Evolutionary conservation across 345 rosid species (phyloP).

Genomic region (Corchorus capsularis): DNA sequence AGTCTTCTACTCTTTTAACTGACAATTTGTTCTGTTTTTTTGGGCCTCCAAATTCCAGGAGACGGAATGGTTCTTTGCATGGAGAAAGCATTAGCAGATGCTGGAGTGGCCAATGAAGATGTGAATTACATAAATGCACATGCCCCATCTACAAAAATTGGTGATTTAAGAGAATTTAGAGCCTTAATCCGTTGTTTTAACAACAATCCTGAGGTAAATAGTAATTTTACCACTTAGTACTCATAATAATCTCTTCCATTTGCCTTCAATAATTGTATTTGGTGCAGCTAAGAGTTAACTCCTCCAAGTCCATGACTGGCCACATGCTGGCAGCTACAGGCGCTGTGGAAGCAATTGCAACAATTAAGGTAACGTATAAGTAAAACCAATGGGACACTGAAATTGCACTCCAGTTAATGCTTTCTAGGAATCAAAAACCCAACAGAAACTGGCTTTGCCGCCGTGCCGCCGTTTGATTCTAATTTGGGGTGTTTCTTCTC

Average conservation of each 20-base stretch:
- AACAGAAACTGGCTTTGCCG: background rate
- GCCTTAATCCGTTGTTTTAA: slow-evolving; percentile 81
- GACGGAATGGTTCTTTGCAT: slow-evolving; percentile 74
- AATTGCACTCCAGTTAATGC: background rate
- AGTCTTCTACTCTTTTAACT: background rate
- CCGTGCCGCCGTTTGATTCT: background rate
- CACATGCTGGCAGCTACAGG: slow-evolving; percentile 93
- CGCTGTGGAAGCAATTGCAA: slow-evolving; percentile 81
- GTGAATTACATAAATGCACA: slow-evolving; percentile 91
- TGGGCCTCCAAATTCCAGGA: slow-evolving; percentile 38
- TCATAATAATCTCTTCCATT: background rate
- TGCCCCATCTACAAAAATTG: slow-evolving; percentile 89
- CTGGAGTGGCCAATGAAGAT: slow-evolving; percentile 72
- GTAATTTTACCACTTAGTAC: background rate
- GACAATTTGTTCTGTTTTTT: background rate
- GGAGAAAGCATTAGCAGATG: slow-evolving; percentile 72
- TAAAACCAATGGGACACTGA: slow-evolving; percentile 15
- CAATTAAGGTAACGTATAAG: slow-evolving; percentile 57
- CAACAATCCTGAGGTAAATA: slow-evolving; percentile 64
- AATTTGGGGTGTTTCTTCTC: background rate
- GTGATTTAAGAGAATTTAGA: slow-evolving; percentile 75
- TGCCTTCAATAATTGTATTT: background rate
- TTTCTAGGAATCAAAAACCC: background rate
- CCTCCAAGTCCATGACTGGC: slow-evolving; percentile 92
- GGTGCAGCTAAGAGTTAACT: slow-evolving; percentile 69